Conservation (phyloP, 805 yeast genomes). For the Candida silvatica region DNA sequence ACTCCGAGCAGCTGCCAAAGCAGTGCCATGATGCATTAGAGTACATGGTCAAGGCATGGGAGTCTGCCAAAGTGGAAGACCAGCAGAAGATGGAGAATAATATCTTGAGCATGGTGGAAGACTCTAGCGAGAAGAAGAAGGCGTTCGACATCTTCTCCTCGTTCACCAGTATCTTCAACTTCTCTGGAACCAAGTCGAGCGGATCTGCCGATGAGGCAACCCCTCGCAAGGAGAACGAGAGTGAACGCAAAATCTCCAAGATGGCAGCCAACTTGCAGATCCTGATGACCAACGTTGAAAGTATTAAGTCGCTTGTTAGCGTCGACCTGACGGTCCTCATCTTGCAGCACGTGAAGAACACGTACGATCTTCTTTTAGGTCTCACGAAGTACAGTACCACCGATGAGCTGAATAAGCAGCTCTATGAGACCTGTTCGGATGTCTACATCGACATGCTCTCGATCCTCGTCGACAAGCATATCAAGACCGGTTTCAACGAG, state of each 20-base stretch:
- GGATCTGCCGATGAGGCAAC: slow-evolving; percentile 21
- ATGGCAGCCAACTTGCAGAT: slow-evolving; percentile 77
- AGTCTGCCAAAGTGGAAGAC: slow-evolving; percentile 24
- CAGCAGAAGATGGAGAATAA: slow-evolving; percentile 31
- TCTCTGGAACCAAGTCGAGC: slow-evolving; percentile 15
- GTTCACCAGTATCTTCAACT: slow-evolving; percentile 54
- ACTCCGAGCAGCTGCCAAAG: slow-evolving; percentile 23
- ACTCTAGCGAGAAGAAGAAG: slow-evolving; percentile 23
- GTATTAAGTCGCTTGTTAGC: slow-evolving; percentile 69
- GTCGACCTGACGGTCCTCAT: slow-evolving; percentile 70
- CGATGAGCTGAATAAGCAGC: slow-evolving; percentile 22
- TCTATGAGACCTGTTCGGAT: slow-evolving; percentile 35
- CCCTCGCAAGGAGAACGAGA: slow-evolving; percentile 9
- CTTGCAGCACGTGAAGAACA: slow-evolving; percentile 57
- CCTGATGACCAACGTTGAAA: slow-evolving; percentile 63
- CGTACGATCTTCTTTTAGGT: slow-evolving; percentile 49
- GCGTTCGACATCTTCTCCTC: slow-evolving; percentile 46
- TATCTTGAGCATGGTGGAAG: slow-evolving; percentile 26
- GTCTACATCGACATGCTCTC: slow-evolving; percentile 61
- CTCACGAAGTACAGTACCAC: slow-evolving; percentile 27
- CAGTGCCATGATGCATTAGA: slow-evolving; percentile 23
- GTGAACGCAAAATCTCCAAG: slow-evolving; percentile 39
- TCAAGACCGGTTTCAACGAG: slow-evolving; percentile 76
- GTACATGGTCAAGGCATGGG: slow-evolving; percentile 30
- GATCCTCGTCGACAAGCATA: slow-evolving; percentile 61